Evolutionary conservation across 495 filamentous ascomycete genomes (phyloP).

Genomic region (Podospora comata): DNA sequence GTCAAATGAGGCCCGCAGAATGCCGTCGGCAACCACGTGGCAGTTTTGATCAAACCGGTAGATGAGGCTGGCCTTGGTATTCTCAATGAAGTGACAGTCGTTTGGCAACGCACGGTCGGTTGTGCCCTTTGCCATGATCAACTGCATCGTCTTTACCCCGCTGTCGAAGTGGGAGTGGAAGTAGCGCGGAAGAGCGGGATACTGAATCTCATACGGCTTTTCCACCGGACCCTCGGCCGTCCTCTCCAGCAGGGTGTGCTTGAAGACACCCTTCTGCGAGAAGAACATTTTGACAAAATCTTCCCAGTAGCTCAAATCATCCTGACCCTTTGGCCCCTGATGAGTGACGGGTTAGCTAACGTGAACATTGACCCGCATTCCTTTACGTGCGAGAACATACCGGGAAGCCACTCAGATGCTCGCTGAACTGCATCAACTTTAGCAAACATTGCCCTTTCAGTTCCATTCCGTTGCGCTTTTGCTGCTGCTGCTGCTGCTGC

Average conservation of each 20-base stretch:
- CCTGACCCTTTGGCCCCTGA: conserved; percentile 54
- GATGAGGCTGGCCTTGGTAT: conserved; percentile 59
- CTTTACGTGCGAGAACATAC: conserved; percentile 39
- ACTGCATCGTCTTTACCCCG: conserved; percentile 73
- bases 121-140: conserved; percentile 61
- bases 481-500: conserved; percentile 23
- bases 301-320: conserved; percentile 69
- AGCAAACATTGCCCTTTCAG: conserved; percentile 59
- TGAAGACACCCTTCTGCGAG: conserved; percentile 64
- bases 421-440: conserved; percentile 64
- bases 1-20: conserved; percentile 63
- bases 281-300: conserved; percentile 74
- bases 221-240: conserved; percentile 42
- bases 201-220: conserved; percentile 78
- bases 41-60: conserved; percentile 72
- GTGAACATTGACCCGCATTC: neutral
- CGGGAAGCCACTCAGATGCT: conserved; percentile 64
- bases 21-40: conserved; percentile 65
- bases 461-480: conserved; percentile 52
- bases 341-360: conserved; percentile 16
- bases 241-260: conserved; percentile 53
- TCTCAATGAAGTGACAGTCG: conserved; percentile 63
- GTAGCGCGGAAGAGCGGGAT: conserved; percentile 70
- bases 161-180: conserved; percentile 82
- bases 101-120: conserved; percentile 55